These are phyloP conservation scores for Litsea cubeba DNA, from an alignment of 164 flowering plant genomes.

Conservation along the genomic window DNA sequence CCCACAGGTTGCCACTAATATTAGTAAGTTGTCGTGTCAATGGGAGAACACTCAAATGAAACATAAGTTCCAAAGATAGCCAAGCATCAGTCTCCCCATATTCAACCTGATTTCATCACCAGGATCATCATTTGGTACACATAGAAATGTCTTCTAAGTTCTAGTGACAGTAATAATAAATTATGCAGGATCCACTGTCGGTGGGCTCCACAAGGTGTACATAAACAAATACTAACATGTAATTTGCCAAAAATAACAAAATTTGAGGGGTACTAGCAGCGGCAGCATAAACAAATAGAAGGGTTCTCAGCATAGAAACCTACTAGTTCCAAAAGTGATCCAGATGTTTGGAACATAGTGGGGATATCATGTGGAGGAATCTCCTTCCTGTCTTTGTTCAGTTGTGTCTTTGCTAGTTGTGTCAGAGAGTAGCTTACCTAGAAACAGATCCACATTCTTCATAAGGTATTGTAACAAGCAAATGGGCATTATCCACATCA, in stretches of 20 bases:
- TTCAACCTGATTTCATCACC: slow-evolving; percentile 54
- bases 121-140: not conserved
- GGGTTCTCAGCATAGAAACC: slow-evolving; percentile 24
- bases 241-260: not conserved
- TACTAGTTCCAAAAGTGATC: slow-evolving; percentile 81
- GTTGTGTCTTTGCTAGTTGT: slow-evolving; percentile 84
- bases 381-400: slow-evolving; percentile 87
- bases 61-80: slow-evolving; percentile 97
- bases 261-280: not conserved
- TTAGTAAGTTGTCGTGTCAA: slow-evolving; percentile 95
- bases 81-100: slow-evolving; percentile 97
- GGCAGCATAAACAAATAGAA: not conserved
- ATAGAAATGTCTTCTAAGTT: not conserved
- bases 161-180: not conserved
- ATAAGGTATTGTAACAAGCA: not conserved
- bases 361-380: slow-evolving; percentile 77
- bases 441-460: slow-evolving; percentile 12
- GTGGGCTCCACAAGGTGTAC: not conserved
- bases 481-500: not conserved
- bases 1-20: slow-evolving; percentile 98
- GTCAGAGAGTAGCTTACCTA: slow-evolving; percentile 98
- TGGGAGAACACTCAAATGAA: slow-evolving; percentile 95
- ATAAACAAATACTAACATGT: not conserved
- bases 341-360: slow-evolving; percentile 63
- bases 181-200: not conserved